A percentile compares a stretch with the other conserved stretches of the same genome.
Evolutionary conservation across 805 yeast species (phyloP).

Genomic region (Candida insectalens): DNA sequence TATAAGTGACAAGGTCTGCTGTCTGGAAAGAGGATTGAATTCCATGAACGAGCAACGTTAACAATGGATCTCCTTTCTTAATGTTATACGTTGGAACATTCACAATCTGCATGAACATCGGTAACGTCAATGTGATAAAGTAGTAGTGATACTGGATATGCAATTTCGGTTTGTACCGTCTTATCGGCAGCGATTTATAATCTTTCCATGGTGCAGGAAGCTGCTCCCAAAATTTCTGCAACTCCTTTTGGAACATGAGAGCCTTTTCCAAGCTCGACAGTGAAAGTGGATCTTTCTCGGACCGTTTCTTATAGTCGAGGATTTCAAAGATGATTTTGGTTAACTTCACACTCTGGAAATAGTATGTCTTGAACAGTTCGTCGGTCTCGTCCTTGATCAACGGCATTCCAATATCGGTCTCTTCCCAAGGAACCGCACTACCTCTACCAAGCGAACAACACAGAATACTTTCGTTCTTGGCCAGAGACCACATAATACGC

Average conservation of each 20-base stretch:
- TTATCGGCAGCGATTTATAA: slow-evolving; percentile 21
- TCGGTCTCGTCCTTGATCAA: slow-evolving; percentile 19
- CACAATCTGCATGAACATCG: slow-evolving; percentile 31
- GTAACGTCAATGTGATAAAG: slow-evolving; percentile 31
- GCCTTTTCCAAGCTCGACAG: slow-evolving; percentile 31
- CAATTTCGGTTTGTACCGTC: slow-evolving; percentile 32
- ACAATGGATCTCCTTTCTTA: slow-evolving; percentile 31
- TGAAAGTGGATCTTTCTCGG: slow-evolving; percentile 29
- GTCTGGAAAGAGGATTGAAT: slow-evolving; percentile 30
- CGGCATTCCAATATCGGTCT: slow-evolving; percentile 34
- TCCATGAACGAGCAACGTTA: slow-evolving; percentile 29
- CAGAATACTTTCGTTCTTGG: slow-evolving; percentile 30
- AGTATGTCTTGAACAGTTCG: slow-evolving; percentile 23
- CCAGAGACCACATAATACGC: slow-evolving; percentile 35
- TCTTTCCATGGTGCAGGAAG: slow-evolving; percentile 25
- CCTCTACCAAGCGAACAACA: slow-evolving; percentile 38
- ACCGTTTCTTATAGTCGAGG: slow-evolving; percentile 28
- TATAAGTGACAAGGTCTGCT: slow-evolving; percentile 27
- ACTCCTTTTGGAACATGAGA: slow-evolving; percentile 24
- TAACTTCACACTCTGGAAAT: slow-evolving; percentile 25
- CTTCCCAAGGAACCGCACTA: slow-evolving; percentile 33
- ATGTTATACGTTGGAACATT: slow-evolving; percentile 26
- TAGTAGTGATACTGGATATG: slow-evolving; percentile 32
- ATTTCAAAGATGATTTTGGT: slow-evolving; percentile 30
- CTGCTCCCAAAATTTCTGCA: slow-evolving; percentile 26